Evolutionary conservation across 208 protist species (phyloP).

Genomic region (Acanthamoeba royreba): DNA sequence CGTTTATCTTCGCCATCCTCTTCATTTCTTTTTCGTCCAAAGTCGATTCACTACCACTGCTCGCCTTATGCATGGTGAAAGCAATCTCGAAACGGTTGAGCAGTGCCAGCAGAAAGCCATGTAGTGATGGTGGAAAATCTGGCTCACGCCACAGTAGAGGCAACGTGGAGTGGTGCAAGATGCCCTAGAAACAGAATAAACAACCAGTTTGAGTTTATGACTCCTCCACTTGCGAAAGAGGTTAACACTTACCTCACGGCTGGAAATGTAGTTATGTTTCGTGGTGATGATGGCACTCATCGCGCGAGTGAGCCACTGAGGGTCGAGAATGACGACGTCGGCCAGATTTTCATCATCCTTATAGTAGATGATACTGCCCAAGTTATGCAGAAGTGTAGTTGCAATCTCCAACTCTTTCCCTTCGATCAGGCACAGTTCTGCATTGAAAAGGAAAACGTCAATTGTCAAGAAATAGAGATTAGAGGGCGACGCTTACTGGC

Average conservation of each 20-base stretch:
- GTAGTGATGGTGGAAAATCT: background rate
- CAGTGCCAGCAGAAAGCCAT: background rate
- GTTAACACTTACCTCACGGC: background rate
- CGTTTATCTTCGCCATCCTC: background rate
- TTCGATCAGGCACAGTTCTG: background rate
- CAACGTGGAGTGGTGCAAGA: background rate
- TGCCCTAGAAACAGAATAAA: background rate
- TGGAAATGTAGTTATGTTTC: background rate
- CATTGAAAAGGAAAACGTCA: background rate
- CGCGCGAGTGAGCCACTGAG: background rate
- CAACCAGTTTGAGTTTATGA: background rate
- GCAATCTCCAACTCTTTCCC: background rate
- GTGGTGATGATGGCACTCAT: slow-evolving; percentile 23
- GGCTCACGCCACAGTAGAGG: background rate
- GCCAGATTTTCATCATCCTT: background rate
- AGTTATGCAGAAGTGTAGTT: background rate
- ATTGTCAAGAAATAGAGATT: background rate
- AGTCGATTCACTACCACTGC: background rate
- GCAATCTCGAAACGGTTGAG: background rate
- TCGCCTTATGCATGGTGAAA: slow-evolving; percentile 1
- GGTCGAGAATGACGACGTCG: background rate
- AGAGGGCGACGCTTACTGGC: background rate
- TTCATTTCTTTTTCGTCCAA: background rate
- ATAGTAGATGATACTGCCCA: slow-evolving; percentile 2
- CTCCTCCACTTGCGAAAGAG: background rate